These are phyloP conservation scores for Plantago rigida DNA, from an alignment of 305 asterid species.

Conservation along the genomic window DNA sequence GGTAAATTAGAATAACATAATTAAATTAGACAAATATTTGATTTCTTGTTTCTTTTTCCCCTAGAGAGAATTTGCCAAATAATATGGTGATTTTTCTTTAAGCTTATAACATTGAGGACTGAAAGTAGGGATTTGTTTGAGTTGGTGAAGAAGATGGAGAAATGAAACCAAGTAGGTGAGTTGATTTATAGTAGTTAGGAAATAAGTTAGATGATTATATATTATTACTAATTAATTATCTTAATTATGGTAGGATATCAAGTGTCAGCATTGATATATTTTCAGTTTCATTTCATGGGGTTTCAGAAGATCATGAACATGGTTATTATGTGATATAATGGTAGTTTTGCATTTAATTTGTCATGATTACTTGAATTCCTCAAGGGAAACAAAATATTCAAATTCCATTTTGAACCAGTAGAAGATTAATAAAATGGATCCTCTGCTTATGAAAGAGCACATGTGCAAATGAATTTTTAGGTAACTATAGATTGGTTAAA, in stretches of 20 bases:
- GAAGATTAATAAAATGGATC: too few relatives aligned
- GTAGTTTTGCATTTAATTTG: slow-evolving; percentile 18
- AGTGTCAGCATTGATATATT: background rate
- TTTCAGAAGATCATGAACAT: background rate
- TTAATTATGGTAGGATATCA: background rate
- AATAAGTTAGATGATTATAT: background rate
- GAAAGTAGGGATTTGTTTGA: background rate
- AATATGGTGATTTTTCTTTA: background rate
- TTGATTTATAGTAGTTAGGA: background rate
- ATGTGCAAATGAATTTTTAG: too few relatives aligned
- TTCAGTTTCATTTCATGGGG: background rate
- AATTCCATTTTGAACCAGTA: too few relatives aligned
- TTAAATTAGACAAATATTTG: too few relatives aligned
- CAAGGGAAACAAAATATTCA: too few relatives aligned
- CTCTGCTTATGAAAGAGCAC: too few relatives aligned
- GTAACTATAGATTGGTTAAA: too few relatives aligned
- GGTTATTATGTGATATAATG: slow-evolving; percentile 8
- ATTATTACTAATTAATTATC: background rate
- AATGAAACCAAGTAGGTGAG: slow-evolving; percentile 6
- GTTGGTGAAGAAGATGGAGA: slow-evolving; percentile 14
- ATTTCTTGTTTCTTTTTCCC: too few relatives aligned
- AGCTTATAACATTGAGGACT: too few relatives aligned
- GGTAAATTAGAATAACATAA: too few relatives aligned
- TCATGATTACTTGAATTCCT: slow-evolving; percentile 11
- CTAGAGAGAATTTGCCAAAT: too few relatives aligned